Base-by-base conservation (phyloP, 2,329 filamentous ascomycete species). In the Monilinia vaccinii-corymbosi region DNA sequence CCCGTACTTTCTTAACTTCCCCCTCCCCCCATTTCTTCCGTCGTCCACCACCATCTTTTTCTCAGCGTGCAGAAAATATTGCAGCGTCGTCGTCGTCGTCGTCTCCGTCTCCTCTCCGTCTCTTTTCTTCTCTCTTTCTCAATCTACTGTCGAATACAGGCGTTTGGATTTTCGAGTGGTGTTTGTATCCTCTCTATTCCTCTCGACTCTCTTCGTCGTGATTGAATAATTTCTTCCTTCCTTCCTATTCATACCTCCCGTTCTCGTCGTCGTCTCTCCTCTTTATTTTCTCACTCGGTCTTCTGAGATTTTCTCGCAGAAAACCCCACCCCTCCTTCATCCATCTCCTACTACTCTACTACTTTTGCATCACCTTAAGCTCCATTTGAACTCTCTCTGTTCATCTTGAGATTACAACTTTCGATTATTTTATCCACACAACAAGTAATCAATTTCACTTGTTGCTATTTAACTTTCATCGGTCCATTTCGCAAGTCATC, bases 131-230 rank as follows among this genome's bases (percentile, higher is more conserved):
- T 59, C 49, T 53, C 38, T 42, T 55, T 48, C 21, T 44, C 49
- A 48, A 56, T 56, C 44, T 56, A 48, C 44, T 56, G 42, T 56
- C 53, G 42, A 36, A 57, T 45, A 45, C 40, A 59, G 57, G 57
- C 57, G 57, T 59, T 64, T 64, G 68, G 67, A 67, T 67, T 67
- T 67, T 63, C 65, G 68, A 71, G 68, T 65, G 64, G 65, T 66
- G 62, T 68, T 71, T 68, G 58, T 61, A 62, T 67, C 69, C 66
- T 62, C 64, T 68, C 60, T 62, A 47, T 66, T 66, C 61, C 62
- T 69, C 58, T 68, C 66, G 63, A 68, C 63, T 60, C 65, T 63
- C 31, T 60, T 65, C 61, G 61, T 63, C 57, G 57, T 48, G 44
- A 48, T 60, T 56, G 45, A 40, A 32, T 66, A 52, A 63, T 61